phyloP scores from a whole-genome alignment of 257 asterid genomes.

The Scutellaria minor region DNA sequence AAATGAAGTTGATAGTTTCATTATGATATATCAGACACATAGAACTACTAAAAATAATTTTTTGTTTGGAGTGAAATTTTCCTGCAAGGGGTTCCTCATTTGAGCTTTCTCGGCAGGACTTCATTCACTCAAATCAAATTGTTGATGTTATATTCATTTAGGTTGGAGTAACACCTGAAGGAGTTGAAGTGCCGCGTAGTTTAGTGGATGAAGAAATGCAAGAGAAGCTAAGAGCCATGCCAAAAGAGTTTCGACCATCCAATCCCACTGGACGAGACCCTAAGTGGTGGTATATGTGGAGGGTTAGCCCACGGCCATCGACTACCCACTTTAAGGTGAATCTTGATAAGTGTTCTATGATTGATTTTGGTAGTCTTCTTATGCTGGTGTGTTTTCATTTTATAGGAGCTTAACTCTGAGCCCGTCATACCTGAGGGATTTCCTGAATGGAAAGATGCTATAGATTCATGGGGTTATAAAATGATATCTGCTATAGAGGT shows the following conservation, averaged over 20 bases:
- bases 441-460: slow-evolving; percentile 84
- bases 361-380: slow-evolving; percentile 35
- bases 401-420: slow-evolving; percentile 89
- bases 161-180: slow-evolving; percentile 99
- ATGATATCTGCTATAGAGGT: slow-evolving; percentile 95
- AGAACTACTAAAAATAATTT: no score
- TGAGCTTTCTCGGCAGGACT: slow-evolving; percentile 17
- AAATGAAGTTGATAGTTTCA: no score
- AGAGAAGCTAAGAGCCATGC: slow-evolving; percentile 74
- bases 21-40: no score
- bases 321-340: slow-evolving; percentile 79
- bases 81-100: slow-evolving; percentile 16
- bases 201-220: slow-evolving; percentile 84
- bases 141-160: slow-evolving; percentile 40
- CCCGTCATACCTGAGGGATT: slow-evolving; percentile 98
- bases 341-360: slow-evolving; percentile 7
- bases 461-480: slow-evolving; percentile 95
- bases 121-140: slow-evolving; percentile 4
- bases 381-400: slow-evolving; percentile 32
- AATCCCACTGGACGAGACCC: slow-evolving; percentile 89
- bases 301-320: slow-evolving; percentile 85
- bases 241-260: slow-evolving; percentile 67
- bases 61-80: slow-evolving; percentile 20
- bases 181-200: slow-evolving; percentile 98
- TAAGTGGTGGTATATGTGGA: slow-evolving; percentile 99